A percentile compares a stretch with the other conserved stretches of the same genome.
Evolutionary conservation across 2,329 filamentous ascomycete genomes (phyloP).

Genomic region (Chrysoporthe deuterocubensis): DNA sequence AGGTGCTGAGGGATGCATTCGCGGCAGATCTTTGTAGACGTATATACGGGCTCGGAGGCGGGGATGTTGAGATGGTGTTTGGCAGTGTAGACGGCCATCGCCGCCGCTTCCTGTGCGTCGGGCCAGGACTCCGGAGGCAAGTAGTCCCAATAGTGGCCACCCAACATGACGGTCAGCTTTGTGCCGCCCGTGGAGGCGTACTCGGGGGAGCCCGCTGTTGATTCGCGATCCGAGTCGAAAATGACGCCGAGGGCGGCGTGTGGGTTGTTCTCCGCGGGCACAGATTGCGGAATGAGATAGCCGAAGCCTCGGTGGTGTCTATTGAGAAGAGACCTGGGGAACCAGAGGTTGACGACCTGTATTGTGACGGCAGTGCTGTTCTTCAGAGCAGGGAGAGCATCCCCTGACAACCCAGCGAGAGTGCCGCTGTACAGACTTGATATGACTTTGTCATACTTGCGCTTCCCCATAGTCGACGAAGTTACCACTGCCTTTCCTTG

Average conservation of each 20-base stretch:
- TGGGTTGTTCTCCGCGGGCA: conserved; percentile 36
- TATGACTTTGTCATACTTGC: conserved; percentile 61
- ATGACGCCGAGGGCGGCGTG: conserved; percentile 74
- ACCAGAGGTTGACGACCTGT: conserved; percentile 93
- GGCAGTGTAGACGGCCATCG: conserved; percentile 72
- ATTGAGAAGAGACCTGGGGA: conserved; percentile 65
- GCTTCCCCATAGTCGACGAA: conserved; percentile 25
- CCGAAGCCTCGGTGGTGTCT: conserved; percentile 74
- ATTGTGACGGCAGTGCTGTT: conserved; percentile 71
- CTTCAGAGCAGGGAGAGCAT: conserved; percentile 52
- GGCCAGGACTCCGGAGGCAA: conserved; percentile 54
- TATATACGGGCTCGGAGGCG: conserved; percentile 53
- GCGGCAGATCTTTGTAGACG: conserved; percentile 59
- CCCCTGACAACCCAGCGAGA: conserved; percentile 44
- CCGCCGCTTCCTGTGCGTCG: conserved; percentile 65
- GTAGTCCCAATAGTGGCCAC: conserved; percentile 87
- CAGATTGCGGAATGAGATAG: conserved; percentile 81
- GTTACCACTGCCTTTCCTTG: conserved; percentile 49
- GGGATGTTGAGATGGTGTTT: conserved; percentile 75
- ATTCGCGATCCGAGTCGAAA: conserved; percentile 74
- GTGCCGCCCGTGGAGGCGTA: conserved; percentile 57
- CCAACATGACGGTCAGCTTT: conserved; percentile 92
- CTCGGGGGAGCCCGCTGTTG: conserved; percentile 31
- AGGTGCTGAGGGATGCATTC: conserved; percentile 91
- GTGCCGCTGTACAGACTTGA: conserved; percentile 62